Evolutionary conservation across 2,329 filamentous ascomycete species (phyloP).

Genomic region (Penicillium capsulatum): DNA sequence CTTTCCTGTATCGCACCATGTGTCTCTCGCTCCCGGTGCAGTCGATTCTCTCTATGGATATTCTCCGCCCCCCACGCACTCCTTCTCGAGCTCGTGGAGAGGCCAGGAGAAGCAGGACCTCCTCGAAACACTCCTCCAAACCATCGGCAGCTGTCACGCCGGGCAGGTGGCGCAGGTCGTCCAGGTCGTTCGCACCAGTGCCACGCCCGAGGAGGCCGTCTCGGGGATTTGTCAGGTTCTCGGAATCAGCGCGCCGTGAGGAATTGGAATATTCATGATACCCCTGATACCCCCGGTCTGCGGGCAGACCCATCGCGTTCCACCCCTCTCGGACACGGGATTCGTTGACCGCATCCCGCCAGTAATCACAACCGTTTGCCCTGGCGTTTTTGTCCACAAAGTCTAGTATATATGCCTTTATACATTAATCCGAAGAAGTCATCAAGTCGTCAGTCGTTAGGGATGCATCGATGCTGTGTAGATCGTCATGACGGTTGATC

Average conservation of each 20-base stretch:
- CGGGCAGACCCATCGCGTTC: background rate
- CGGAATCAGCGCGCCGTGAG: conserved; percentile 14
- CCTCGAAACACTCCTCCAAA: conserved; percentile 25
- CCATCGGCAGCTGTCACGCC: conserved; percentile 28
- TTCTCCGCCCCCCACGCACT: conserved; percentile 2
- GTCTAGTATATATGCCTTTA: conserved; percentile 9
- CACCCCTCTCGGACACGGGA: background rate
- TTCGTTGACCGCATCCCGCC: conserved; percentile 4
- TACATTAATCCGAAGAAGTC: conserved; percentile 14
- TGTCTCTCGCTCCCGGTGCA: background rate
- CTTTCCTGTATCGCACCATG: background rate
- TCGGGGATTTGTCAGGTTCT: conserved; percentile 24
- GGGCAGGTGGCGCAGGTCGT: conserved; percentile 23
- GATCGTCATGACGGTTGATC: background rate
- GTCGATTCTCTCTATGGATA: background rate
- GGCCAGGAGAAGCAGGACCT: conserved; percentile 22
- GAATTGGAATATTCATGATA: no score
- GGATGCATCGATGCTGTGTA: no score
- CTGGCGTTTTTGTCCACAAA: conserved; percentile 4
- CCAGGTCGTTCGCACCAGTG: conserved; percentile 26
- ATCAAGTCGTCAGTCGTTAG: conserved; percentile 13
- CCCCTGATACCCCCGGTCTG: no score
- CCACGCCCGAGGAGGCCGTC: conserved; percentile 28
- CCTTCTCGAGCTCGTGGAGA: conserved; percentile 23
- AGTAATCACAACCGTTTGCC: background rate